Base-by-base conservation (phyloP, 2,329 filamentous ascomycete genomes). In the Diaporthe vaccinii region DNA sequence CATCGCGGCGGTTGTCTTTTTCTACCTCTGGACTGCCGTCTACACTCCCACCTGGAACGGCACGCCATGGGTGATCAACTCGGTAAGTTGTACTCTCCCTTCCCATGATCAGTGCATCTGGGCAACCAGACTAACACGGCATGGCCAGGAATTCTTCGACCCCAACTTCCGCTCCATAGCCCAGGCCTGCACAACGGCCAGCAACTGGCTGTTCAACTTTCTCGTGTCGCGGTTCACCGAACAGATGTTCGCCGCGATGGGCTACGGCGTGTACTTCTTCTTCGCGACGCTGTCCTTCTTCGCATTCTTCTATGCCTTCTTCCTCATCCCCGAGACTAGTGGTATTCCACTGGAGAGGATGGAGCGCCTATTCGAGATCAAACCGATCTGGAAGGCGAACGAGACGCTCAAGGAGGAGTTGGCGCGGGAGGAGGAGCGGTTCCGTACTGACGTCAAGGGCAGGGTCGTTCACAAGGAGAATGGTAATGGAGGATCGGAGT, bases 161-260 rank as follows among this genome's bases (percentile, higher is more conserved):
- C 89, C 91, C 77, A 93, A 92, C 83, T 90, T 91, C 22, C 88
- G 92, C 51, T 90, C 91, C 0, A 87, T 95, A 0, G 93, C 93
- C 1, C 93, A 95, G 80, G 93, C 93, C 12, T 93, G 88, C 57
- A 93, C 93, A 0, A 90, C 93, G 0, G 90, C 91, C 3, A 93
- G 90, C 83, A 94, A 95, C 83, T 95, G 93, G 93, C 87, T 93
- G 79, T 93, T 86, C 85, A 94, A 94, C 82, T 94, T 94, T 82
- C 87, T 94, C 80, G 89, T 94, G 78, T 88, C 88, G 0, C 87
- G 92, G 12, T 94, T 93, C 85, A 94, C 91, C 0, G 91, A 89
- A 31, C 89, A 92, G 78, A 93, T 93, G 90, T 89, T 91, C 78
- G 80, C 84, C 41, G 83, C 85, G 7, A 88, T 89, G 86, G 84